Evolutionary conservation across 495 filamentous ascomycete genomes (phyloP).

Genomic region (Aspergillus kassunensis): DNA sequence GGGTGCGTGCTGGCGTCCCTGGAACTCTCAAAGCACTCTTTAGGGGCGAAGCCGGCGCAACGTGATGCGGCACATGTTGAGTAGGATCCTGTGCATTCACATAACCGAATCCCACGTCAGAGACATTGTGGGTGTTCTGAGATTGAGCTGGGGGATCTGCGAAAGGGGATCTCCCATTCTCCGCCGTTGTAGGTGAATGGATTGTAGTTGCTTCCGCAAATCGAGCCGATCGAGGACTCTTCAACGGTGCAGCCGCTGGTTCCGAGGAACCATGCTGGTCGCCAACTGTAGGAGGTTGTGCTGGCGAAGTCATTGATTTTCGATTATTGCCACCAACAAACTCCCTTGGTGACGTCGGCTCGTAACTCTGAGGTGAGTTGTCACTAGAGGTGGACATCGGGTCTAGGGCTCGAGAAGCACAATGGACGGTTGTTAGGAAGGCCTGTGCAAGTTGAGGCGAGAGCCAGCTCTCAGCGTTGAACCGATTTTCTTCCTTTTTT

Average conservation of each 20-base stretch:
- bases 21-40: constrained; percentile 85
- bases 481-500: neutral
- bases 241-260: constrained; percentile 60
- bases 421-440: neutral
- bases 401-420: constrained; percentile 4
- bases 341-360: constrained; percentile 32
- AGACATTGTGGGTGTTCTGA: constrained; percentile 55
- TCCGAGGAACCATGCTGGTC: constrained; percentile 33
- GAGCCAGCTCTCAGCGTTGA: constrained; percentile 33
- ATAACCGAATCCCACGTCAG: constrained; percentile 91
- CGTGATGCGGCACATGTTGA: constrained; percentile 47
- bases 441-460: constrained; percentile 22
- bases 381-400: constrained; percentile 28
- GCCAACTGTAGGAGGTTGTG: constrained; percentile 21
- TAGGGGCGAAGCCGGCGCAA: constrained; percentile 69
- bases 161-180: constrained; percentile 58
- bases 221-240: constrained; percentile 74
- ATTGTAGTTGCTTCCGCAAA: constrained; percentile 90
- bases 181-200: constrained; percentile 72
- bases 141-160: constrained; percentile 51
- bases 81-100: constrained; percentile 56
- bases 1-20: constrained; percentile 64
- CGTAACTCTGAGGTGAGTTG: constrained; percentile 29
- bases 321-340: constrained; percentile 30
- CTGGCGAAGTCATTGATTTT: constrained; percentile 27